Base-by-base conservation (phyloP, 345 rosid species). In the Laguncularia racemosa region DNA sequence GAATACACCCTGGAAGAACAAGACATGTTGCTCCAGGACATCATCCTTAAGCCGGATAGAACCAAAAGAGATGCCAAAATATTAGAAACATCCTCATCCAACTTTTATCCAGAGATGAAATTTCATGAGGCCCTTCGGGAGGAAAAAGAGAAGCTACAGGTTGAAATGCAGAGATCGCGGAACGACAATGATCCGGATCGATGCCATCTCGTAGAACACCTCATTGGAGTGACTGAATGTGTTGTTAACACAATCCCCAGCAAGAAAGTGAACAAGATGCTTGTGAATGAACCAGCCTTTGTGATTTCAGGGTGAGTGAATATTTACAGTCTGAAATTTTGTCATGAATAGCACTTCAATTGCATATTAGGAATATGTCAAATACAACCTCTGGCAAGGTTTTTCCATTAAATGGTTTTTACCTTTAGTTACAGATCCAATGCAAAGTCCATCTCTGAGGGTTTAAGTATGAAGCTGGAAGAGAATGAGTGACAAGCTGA, bases 1-100 rank as follows among this genome's bases (percentile, higher is more conserved):
- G 95, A 84, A 71, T 86, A 86, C 58, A 83, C 87, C 26, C 57
- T 92, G 26, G 97, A 86, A 71, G 97, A 92, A 58, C 88, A 83
- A 73, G 96, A 89, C 47, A 77, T 81, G 59, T 76, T 75, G 66
- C 78, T 84, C 69, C 98, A 84, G 60, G 73, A 72, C 62, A 84
- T 79, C 52, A 86, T 89, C 18, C 38, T 89, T 77, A 84, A 79
- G 67, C 85, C 84, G 26, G 91, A 92, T 10, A 73, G 88, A 21
- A 71, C 87, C 17, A 63, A 61, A 62, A 80, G 81, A 56, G 88
- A 87, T 14, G 72, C 89, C 3, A 55, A 77, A 2, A 72, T 83
- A 55, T 49, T 93, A 77, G 77, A 93, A 70, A 92, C 77, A 65
- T 77, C 83, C 50, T 80, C 89, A 43, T 84, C 96, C 62, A 76